Percentiles rank a stretch among this genome's conserved stretches.
phyloP scores from a whole-genome alignment of 1,284 basidiomycete species.

The Rhodotorula sp. region DNA sequence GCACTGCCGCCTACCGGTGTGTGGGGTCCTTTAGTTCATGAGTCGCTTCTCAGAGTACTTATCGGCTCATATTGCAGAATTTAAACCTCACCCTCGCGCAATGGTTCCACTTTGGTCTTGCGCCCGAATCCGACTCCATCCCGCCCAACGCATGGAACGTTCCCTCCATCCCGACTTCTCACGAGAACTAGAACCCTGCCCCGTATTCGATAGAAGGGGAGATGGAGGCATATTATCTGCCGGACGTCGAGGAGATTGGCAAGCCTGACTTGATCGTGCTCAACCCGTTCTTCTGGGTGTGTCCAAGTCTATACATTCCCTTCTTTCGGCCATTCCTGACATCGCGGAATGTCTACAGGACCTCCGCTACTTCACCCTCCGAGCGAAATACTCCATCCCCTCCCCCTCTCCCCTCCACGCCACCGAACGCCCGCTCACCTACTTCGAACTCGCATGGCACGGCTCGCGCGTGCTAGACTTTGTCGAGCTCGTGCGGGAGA shows the following conservation, averaged over 20 bases:
- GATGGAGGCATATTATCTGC: background rate
- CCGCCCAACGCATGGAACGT: conserved; percentile 4
- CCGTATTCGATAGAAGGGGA: background rate
- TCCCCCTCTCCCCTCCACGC: background rate
- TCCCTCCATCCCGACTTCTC: background rate
- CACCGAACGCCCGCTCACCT: background rate
- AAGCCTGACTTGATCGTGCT: conserved; percentile 6
- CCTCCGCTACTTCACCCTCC: conserved; percentile 9
- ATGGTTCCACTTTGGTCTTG: conserved; percentile 12
- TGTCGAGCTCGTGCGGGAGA: background rate
- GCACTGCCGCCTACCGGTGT: conserved; percentile 4
- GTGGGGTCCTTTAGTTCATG: background rate
- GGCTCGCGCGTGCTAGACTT: background rate
- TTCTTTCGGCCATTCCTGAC: background rate
- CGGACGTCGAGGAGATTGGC: background rate
- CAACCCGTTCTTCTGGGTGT: conserved; percentile 12
- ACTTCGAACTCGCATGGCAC: conserved; percentile 6
- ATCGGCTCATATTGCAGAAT: background rate
- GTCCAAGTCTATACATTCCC: background rate
- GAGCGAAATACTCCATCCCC: background rate
- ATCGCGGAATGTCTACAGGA: background rate
- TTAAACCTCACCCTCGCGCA: conserved; percentile 5
- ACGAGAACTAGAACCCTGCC: conserved; percentile 3
- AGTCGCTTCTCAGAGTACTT: background rate
- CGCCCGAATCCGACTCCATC: conserved; percentile 2